phyloP scores from a whole-genome alignment of 1,284 basidiomycete species.

The Marasmius oreades region DNA sequence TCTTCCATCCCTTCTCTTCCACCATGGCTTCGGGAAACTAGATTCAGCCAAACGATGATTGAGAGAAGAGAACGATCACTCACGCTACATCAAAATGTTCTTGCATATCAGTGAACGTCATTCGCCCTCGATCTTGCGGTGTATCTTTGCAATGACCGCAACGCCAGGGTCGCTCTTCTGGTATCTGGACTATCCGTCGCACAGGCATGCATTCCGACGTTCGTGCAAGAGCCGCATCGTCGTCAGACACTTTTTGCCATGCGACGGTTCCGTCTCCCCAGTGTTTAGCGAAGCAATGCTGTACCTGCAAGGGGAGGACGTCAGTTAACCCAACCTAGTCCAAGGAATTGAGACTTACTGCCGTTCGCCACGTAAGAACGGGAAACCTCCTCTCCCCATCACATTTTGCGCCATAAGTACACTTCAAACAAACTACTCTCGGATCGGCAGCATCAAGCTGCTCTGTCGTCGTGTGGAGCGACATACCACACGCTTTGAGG shows the following conservation, averaged over 20 bases:
- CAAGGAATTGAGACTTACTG: constrained; percentile 20
- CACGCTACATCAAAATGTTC: constrained; percentile 17
- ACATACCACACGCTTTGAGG: constrained; percentile 25
- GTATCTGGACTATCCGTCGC: constrained; percentile 3
- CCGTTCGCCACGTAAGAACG: constrained; percentile 30
- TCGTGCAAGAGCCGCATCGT: constrained; percentile 21
- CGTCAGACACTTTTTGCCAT: constrained; percentile 26
- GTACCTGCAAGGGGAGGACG: constrained; percentile 21
- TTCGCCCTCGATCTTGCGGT: constrained; percentile 17
- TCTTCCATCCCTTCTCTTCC: not conserved
- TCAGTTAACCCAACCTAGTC: not conserved
- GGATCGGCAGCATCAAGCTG: constrained; percentile 28
- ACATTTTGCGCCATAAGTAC: constrained; percentile 26
- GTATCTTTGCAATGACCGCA: constrained; percentile 26
- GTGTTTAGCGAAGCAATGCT: constrained; percentile 28
- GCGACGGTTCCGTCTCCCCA: constrained; percentile 25
- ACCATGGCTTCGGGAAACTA: constrained; percentile 1
- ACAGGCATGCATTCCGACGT: constrained; percentile 17
- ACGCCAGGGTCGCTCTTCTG: constrained; percentile 21
- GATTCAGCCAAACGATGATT: not conserved
- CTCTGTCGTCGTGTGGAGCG: constrained; percentile 19
- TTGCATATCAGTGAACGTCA: constrained; percentile 18
- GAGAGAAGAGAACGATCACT: not conserved
- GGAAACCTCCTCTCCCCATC: constrained; percentile 29
- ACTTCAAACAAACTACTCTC: constrained; percentile 34